Evolutionary conservation across 306 rosid genomes (phyloP).

Genomic region (Notholithocarpus densiflorus): DNA sequence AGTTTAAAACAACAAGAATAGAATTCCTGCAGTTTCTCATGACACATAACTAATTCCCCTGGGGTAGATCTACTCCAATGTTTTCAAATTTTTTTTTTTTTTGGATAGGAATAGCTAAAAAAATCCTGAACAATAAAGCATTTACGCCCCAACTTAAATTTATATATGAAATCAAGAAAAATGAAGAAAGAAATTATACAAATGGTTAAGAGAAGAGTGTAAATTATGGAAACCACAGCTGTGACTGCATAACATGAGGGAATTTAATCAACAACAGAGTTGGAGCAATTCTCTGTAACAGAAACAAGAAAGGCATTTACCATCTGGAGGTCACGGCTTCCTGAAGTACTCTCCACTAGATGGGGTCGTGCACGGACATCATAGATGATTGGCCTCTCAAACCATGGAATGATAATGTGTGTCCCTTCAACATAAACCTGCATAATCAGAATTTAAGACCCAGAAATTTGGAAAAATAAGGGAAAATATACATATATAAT

Average conservation of each 20-base stretch:
- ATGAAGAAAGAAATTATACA: not conserved
- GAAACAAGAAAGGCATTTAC: slow-evolving; percentile 15
- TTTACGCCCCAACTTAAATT: not conserved
- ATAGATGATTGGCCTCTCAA: slow-evolving; percentile 53
- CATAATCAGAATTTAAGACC: not conserved
- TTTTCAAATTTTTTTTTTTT: not conserved
- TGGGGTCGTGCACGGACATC: slow-evolving; percentile 55
- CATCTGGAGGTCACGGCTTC: slow-evolving; percentile 59
- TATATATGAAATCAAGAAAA: not conserved
- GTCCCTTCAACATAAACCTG: slow-evolving; percentile 64
- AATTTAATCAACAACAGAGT: not conserved
- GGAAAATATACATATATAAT: not conserved
- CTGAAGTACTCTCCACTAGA: slow-evolving; percentile 39
- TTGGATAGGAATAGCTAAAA: not conserved
- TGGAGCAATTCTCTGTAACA: not conserved
- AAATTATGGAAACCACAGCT: not conserved
- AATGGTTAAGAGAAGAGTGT: not conserved
- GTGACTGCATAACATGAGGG: not conserved
- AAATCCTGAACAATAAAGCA: not conserved
- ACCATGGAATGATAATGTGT: slow-evolving; percentile 54
- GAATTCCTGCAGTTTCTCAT: no score
- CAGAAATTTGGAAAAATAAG: not conserved
- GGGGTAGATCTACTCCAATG: not conserved
- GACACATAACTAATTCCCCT: no score
- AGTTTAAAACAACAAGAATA: no score